Evolutionary conservation across 495 filamentous ascomycete species (phyloP), one percentile per base, ranked within the genome.

Genomic region (Lindgomyces ingoldianus): DNA sequence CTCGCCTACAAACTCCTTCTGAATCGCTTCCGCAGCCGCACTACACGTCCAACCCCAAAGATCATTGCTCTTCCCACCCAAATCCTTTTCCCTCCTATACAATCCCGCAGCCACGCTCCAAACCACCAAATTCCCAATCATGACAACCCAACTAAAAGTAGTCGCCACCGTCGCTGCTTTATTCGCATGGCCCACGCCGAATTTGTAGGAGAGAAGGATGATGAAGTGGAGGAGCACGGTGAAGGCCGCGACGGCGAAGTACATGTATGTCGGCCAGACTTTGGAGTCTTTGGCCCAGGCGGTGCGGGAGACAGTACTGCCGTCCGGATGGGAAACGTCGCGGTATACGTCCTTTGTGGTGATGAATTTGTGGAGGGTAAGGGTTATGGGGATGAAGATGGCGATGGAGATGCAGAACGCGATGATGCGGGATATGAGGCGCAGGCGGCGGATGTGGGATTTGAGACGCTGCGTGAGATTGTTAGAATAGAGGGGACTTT

Each of bases 1-100:
- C 56, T 74, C 61, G 1, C 60, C 29, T 22, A 46, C 48, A 48
- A 74, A 72, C n/a, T 60, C 61, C 18, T 70, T 54, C 60, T 77
- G 75, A 10, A 75, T 72, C 54, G 55, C 55, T 36, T 67, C 21
- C 44, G 75, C 75, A 6, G 64, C 67, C 14, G 44, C 25, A 45
- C 62, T 69, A 62, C 75, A 77, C 16, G 71, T 70, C 75, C 75
- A 77, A 1, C 75, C 75, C 75, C 75, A 77, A 8, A 77, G 58
- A 62, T 77, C 74, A 24, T 67, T 72, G n/a, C 21, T 44, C 47
- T 69, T 68, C 27, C 64, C 70, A 42, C 60, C 56, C 41, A 36
- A 62, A 33, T 67, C 64, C 59, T 72, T 74, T 46, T 70, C 64
- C 25, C 16, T 56, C 3, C 72, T n/a, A 45, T 74, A 74, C 30